Percentiles rank a stretch among this genome's conserved stretches.
phyloP scores from a whole-genome alignment of 345 rosid genomes.

The Eucalyptus polybractea region DNA sequence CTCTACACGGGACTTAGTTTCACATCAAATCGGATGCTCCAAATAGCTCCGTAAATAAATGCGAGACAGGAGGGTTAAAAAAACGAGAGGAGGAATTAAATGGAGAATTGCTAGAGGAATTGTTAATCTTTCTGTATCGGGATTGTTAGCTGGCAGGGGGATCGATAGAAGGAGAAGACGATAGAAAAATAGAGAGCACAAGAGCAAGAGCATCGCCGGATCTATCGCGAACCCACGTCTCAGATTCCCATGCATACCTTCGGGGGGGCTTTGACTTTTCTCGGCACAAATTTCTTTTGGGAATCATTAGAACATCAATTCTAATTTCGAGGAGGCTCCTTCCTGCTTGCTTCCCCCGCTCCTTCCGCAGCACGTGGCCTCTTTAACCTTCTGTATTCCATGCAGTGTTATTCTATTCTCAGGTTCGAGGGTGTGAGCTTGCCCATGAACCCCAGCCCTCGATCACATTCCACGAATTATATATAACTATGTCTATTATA shows the following conservation, averaged over 20 bases:
- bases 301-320: background rate
- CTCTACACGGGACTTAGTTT: background rate
- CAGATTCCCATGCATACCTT: background rate
- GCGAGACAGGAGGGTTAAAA: background rate
- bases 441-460: background rate
- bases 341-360: background rate
- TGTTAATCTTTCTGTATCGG: conserved; percentile 5
- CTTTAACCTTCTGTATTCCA: background rate
- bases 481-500: background rate
- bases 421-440: background rate
- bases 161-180: background rate
- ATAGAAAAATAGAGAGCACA: background rate
- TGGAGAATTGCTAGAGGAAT: background rate
- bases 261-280: background rate
- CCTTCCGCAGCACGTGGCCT: background rate
- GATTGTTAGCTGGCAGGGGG: conserved; percentile 42
- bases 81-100: background rate
- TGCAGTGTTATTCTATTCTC: background rate
- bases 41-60: background rate
- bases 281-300: background rate
- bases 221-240: conserved; percentile 3
- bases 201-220: background rate
- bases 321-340: background rate
- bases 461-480: background rate
- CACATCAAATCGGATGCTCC: background rate